Percentiles rank a stretch among this genome's conserved stretches.
These are phyloP conservation scores for Rhizophagus prolifer DNA, from an alignment of 192 early-diverging fungal genomes.

Conservation along the genomic window DNA sequence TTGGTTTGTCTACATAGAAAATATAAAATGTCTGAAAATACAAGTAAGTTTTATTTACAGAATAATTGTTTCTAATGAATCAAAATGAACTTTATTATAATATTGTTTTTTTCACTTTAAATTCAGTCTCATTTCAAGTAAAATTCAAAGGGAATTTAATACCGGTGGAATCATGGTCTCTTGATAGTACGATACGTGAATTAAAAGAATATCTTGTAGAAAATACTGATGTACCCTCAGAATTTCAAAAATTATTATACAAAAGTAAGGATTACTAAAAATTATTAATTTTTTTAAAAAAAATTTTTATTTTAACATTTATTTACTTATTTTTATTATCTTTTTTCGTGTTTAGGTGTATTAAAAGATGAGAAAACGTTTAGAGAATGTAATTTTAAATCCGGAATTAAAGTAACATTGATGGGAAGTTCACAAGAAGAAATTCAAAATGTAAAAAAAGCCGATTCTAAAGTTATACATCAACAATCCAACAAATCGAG, in stretches of 20 bases:
- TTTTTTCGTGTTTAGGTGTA: neutral
- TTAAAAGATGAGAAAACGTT: conserved; percentile 34
- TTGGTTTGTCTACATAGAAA: no score
- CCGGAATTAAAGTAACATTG: conserved; percentile 49
- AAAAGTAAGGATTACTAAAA: conserved; percentile 37
- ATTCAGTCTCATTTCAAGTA: conserved; percentile 36
- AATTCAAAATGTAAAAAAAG: conserved; percentile 35
- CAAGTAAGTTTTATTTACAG: neutral
- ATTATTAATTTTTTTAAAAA: no score
- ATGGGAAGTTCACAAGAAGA: conserved; percentile 50
- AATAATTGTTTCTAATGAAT: neutral
- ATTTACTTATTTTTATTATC: neutral
- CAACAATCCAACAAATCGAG: conserved; percentile 15
- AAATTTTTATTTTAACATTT: neutral
- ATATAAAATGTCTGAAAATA: neutral
- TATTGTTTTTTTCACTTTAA: neutral
- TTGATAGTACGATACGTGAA: conserved; percentile 34
- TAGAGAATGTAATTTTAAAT: conserved; percentile 27
- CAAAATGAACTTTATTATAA: neutral
- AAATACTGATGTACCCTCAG: conserved; percentile 37
- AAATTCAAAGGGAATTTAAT: conserved; percentile 38
- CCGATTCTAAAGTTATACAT: conserved; percentile 24
- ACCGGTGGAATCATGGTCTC: conserved; percentile 30
- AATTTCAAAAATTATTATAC: conserved; percentile 55
- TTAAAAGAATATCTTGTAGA: conserved; percentile 44